Conservation (phyloP, 345 rosid genomes). For the Dipteronia sinensis region DNA sequence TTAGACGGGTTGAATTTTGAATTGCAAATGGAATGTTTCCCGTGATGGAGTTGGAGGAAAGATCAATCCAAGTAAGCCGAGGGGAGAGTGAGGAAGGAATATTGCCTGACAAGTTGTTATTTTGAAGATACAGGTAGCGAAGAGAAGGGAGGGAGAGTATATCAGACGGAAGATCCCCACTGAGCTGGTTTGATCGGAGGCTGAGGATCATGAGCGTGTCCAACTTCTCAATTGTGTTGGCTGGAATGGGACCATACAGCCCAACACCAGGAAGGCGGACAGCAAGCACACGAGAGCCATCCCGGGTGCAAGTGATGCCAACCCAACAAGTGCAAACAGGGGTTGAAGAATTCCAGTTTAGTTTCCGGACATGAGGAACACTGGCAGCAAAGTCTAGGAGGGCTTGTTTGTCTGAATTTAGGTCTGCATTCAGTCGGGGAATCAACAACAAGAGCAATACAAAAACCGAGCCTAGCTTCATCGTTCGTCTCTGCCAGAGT, state of each 20-base stretch:
- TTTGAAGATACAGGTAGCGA: slow-evolving; percentile 62
- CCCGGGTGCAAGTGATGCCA: slow-evolving; percentile 66
- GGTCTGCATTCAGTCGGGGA: slow-evolving; percentile 43
- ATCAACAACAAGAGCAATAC: slow-evolving; percentile 33
- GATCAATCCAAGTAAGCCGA: slow-evolving; percentile 62
- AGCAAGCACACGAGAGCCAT: slow-evolving; percentile 58
- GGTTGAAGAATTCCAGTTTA: slow-evolving; percentile 69
- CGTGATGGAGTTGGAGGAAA: slow-evolving; percentile 69
- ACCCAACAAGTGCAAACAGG: slow-evolving; percentile 70
- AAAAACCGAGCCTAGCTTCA: slow-evolving; percentile 40
- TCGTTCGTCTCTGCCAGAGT: slow-evolving; percentile 18
- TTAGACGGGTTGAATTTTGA: slow-evolving; percentile 54
- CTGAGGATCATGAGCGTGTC: slow-evolving; percentile 76
- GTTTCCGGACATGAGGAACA: slow-evolving; percentile 75
- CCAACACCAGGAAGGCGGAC: slow-evolving; percentile 86
- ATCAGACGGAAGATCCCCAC: slow-evolving; percentile 71
- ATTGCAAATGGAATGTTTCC: slow-evolving; percentile 63
- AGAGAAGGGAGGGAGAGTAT: slow-evolving; percentile 77
- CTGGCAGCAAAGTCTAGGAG: slow-evolving; percentile 67
- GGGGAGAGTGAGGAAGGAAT: slow-evolving; percentile 60
- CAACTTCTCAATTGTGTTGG: slow-evolving; percentile 71
- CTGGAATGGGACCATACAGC: slow-evolving; percentile 74
- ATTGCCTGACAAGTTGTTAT: slow-evolving; percentile 75
- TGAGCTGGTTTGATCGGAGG: slow-evolving; percentile 67
- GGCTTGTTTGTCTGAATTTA: slow-evolving; percentile 67